Base-by-base conservation (phyloP, 1,284 basidiomycete genomes). In the Stygiomarasmius scandens region DNA sequence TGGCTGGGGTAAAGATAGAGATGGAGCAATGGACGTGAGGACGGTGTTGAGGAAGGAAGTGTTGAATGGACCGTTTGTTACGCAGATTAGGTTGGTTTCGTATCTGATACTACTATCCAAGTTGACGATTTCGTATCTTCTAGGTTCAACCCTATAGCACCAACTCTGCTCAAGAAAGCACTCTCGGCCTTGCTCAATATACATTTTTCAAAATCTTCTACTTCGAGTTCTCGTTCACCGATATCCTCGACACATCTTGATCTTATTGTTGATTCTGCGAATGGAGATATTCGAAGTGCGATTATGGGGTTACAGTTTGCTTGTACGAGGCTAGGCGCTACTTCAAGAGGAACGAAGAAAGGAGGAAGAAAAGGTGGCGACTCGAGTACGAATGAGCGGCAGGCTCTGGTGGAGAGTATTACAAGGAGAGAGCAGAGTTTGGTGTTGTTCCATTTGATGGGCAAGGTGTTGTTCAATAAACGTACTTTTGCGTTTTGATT, bases 381-480 rank as follows among this genome's bases (percentile, higher is more conserved):
- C 5, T 16, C 67, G 11, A 67, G 71, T 3, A 19, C 22, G 10
- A 23, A 47, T 16, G 9, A 49, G 4, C 55, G 48, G 11, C 55
- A 52, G 11, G 69, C 73, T 1, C 67, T 87, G 12, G 63, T 95
- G 62, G 88, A 93, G 67, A 81, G 84, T 2, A 80, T 95, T 1
- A 91, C 92, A 16, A 76, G 89, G 54, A 79, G 94, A 50, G 96
- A 98, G 66, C 89, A 94, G 64, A 91, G 88, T 55, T 76, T 99
- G 9, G 87, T 85, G 2, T 76, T 99, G 41, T 99, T 98, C 67
- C 97, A 98, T 74, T 77, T 98, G 6, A 76, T 99, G 36, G 97
- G 96, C 5, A 96, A 93, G 73, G 83, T 98, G 2, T 73, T 99
- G 51, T 99, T 96, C 71, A 98, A 97, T 72, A 99, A 98, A 73